These are phyloP conservation scores for Anaeromyces robustus DNA, from an alignment of 192 early-diverging fungal genomes.

Conservation along the genomic window DNA sequence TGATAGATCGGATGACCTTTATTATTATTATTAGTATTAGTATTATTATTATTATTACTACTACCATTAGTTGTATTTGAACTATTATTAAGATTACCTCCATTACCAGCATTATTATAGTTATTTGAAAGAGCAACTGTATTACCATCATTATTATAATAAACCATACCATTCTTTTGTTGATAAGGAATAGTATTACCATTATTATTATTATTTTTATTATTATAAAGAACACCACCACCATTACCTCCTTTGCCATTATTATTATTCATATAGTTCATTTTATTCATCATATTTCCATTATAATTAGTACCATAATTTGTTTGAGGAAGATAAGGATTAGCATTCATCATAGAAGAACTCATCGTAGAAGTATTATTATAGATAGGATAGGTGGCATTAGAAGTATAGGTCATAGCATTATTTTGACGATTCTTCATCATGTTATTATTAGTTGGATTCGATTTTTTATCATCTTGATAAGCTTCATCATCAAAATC, in stretches of 20 bases:
- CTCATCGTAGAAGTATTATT: neutral
- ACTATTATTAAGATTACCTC: neutral
- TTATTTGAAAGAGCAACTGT: neutral
- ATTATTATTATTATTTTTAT: neutral
- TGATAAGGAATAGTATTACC: neutral
- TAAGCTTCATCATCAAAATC: neutral
- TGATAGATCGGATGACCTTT: neutral
- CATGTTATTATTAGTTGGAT: neutral
- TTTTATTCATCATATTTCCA: neutral
- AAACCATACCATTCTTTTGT: neutral
- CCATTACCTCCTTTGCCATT: neutral
- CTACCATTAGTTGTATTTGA: neutral
- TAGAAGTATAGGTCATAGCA: neutral
- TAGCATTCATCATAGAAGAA: neutral
- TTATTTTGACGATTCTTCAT: neutral
- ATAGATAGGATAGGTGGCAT: neutral
- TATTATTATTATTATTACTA: neutral
- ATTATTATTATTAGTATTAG: neutral
- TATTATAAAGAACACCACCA: neutral
- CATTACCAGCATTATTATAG: neutral
- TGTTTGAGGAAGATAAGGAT: neutral
- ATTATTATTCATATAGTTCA: neutral
- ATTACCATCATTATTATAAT: neutral
- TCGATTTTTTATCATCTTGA: neutral
- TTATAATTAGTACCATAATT: neutral